These are phyloP conservation scores for Thyridium curvatum DNA, from an alignment of 2,329 filamentous ascomycete species.

Conservation along the genomic window DNA sequence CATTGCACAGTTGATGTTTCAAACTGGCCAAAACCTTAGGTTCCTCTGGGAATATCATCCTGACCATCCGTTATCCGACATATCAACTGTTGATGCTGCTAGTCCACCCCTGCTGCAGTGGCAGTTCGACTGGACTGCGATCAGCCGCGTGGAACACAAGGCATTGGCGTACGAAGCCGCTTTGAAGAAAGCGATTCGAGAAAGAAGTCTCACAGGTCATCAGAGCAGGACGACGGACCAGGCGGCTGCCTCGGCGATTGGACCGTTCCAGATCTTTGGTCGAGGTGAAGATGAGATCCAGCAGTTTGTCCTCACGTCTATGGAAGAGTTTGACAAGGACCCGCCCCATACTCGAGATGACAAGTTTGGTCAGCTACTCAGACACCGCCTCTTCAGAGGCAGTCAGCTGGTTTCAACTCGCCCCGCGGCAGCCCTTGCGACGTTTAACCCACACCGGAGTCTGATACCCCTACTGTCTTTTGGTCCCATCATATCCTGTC, in stretches of 20 bases:
- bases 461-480: constrained; percentile 67
- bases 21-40: constrained; percentile 70
- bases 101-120: constrained; percentile 56
- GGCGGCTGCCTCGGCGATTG: no score
- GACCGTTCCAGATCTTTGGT: constrained; percentile 36
- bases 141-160: constrained; percentile 56
- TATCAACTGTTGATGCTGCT: constrained; percentile 36
- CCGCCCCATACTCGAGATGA: no score
- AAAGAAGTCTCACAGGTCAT: not conserved
- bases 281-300: constrained; percentile 39
- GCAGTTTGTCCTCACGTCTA: constrained; percentile 42
- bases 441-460: constrained; percentile 49
- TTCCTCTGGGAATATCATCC: constrained; percentile 67
- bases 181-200: constrained; percentile 24
- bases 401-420: not conserved
- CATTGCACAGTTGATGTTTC: constrained; percentile 66
- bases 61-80: constrained; percentile 58
- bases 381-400: no score
- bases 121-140: constrained; percentile 66
- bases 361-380: no score
- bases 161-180: constrained; percentile 47
- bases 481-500: constrained; percentile 63
- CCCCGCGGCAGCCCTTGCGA: constrained; percentile 4
- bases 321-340: constrained; percentile 21
- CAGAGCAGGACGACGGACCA: not conserved